Percentiles rank a stretch among this genome's conserved stretches.
phyloP scores from a whole-genome alignment of 2,329 filamentous ascomycete species.

The Nemania bipapillata region DNA sequence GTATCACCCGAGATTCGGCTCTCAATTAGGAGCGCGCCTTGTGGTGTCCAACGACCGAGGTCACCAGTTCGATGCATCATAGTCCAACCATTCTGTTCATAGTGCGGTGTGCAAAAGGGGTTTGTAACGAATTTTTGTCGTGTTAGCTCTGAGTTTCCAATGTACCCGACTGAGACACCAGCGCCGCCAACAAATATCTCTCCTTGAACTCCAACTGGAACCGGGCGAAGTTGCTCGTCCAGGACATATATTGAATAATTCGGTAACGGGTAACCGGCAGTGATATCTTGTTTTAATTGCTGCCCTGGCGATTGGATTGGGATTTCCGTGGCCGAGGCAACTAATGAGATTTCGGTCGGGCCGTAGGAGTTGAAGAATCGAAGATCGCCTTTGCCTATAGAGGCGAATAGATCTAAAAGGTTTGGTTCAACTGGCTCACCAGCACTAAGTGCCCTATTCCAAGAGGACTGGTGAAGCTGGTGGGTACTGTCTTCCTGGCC shows the following conservation, averaged over 20 bases:
- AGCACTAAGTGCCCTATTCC: not conserved
- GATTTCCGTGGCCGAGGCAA: not conserved
- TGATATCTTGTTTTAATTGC: no score
- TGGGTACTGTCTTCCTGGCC: not conserved
- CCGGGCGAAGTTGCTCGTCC: not conserved
- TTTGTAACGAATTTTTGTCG: not conserved
- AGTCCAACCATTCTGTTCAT: not conserved
- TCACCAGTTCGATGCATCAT: conserved; percentile 22
- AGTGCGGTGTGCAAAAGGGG: not conserved
- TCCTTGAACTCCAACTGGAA: conserved; percentile 7
- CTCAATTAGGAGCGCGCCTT: not conserved
- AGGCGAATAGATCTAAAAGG: not conserved
- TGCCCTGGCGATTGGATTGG: no score
- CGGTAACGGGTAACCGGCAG: conserved; percentile 31
- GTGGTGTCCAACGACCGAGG: not conserved
- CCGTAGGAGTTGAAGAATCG: conserved; percentile 47
- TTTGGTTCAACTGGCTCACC: not conserved
- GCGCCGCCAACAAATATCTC: conserved; percentile 27
- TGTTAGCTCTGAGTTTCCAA: conserved; percentile 6
- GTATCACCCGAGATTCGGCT: conserved; percentile 53
- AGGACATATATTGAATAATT: conserved; percentile 20
- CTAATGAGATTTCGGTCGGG: conserved; percentile 42
- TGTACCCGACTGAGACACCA: conserved; percentile 14
- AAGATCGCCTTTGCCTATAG: not conserved
- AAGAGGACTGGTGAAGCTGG: not conserved